A percentile compares a stretch with the other conserved stretches of the same genome.
phyloP scores from a whole-genome alignment of 2,329 filamentous ascomycete species.

The Calonectria ilicicola region DNA sequence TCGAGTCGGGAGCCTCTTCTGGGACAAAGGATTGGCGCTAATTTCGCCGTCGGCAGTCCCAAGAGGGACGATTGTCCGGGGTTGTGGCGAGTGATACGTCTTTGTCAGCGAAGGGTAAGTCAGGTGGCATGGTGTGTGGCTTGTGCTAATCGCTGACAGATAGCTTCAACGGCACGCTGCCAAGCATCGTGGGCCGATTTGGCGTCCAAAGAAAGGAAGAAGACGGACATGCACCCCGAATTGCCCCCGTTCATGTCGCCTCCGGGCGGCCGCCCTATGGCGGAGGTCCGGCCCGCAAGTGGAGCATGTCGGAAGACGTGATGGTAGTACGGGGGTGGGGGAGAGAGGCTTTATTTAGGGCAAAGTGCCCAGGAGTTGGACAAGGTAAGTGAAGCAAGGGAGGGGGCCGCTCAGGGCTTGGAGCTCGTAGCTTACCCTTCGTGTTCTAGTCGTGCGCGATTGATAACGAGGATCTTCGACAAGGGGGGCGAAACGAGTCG shows the following conservation, averaged over 20 bases:
- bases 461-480: conserved; percentile 8
- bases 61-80: conserved; percentile 6
- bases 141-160: conserved; percentile 26
- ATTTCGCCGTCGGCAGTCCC: conserved; percentile 14
- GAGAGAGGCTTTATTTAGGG: conserved; percentile 36
- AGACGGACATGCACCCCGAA: conserved; percentile 28
- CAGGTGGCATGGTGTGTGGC: conserved; percentile 10
- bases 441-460: conserved; percentile 31
- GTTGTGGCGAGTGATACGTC: conserved; percentile 19
- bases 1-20: conserved; percentile 30
- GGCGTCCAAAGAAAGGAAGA: not conserved
- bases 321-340: conserved; percentile 33
- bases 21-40: conserved; percentile 25
- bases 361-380: conserved; percentile 30
- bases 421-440: conserved; percentile 35
- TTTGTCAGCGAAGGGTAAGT: conserved; percentile 24
- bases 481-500: not conserved
- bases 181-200: conserved; percentile 16
- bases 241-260: conserved; percentile 23
- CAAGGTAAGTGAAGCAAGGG: conserved; percentile 33
- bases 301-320: conserved; percentile 35
- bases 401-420: conserved; percentile 26
- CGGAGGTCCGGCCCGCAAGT: conserved; percentile 37
- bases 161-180: conserved; percentile 16
- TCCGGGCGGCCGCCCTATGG: conserved; percentile 35